A percentile compares a stretch with the other conserved stretches of the same genome.
Evolutionary conservation across 2,329 filamentous ascomycete species (phyloP).

Genomic region (Cladobotryum protrusum): DNA sequence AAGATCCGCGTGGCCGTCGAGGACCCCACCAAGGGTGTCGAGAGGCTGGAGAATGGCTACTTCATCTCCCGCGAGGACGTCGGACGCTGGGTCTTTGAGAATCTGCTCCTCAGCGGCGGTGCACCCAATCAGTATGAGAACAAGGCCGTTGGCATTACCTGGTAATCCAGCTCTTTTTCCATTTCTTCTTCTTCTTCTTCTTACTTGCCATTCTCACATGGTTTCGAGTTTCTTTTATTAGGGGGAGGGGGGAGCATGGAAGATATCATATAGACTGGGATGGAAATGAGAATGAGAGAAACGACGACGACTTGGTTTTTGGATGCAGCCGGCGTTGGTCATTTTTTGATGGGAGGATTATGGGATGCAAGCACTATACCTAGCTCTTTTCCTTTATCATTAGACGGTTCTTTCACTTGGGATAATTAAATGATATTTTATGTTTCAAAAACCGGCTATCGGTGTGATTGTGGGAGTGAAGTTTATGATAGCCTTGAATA

Average conservation of each 20-base stretch:
- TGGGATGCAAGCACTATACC: too few species aligned
- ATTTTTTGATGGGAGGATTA: too few species aligned
- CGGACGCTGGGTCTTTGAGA: slow-evolving; percentile 36
- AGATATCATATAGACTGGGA: too few species aligned
- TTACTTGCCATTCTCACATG: slow-evolving; percentile 20
- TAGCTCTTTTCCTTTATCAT: too few species aligned
- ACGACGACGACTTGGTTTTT: not conserved
- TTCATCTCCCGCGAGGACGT: slow-evolving; percentile 35
- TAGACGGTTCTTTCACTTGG: too few species aligned
- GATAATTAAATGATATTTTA: too few species aligned
- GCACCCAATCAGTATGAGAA: slow-evolving; percentile 16
- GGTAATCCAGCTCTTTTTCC: slow-evolving; percentile 13
- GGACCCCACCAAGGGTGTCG: slow-evolving; percentile 25
- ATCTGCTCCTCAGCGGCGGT: slow-evolving; percentile 21
- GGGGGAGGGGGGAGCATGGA: too few species aligned
- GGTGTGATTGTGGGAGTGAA: too few species aligned
- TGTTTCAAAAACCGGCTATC: too few species aligned
- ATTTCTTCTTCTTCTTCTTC: slow-evolving; percentile 3
- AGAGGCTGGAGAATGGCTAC: slow-evolving; percentile 35
- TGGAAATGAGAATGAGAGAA: not conserved
- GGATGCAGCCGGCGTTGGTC: too few species aligned
- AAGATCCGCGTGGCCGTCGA: slow-evolving; percentile 26
- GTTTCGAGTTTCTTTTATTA: not conserved
- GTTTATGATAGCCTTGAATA: too few species aligned
- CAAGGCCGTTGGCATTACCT: slow-evolving; percentile 26